Evolutionary conservation across 1,139 yeast species (phyloP).

Genomic region (Petasospora fabianii): DNA sequence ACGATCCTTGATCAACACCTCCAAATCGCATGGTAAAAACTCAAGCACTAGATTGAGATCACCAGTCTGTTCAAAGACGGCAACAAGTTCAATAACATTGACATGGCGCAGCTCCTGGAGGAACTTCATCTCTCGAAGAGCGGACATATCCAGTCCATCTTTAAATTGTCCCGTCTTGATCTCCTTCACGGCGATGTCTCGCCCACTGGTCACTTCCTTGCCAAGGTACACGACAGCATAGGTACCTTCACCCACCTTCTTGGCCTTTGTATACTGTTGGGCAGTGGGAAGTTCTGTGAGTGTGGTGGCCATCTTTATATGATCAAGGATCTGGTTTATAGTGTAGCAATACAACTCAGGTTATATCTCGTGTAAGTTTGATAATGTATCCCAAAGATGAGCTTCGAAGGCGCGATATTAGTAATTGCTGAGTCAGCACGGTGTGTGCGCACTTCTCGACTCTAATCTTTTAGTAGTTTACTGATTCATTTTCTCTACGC

Average conservation of each 20-base stretch:
- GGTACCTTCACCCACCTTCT: conserved; percentile 97
- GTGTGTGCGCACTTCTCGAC: too few species aligned
- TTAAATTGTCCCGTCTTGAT: conserved; percentile 92
- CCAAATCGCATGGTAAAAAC: conserved; percentile 87
- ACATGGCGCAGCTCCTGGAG: conserved; percentile 80
- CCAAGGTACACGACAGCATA: conserved; percentile 96
- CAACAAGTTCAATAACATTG: conserved; percentile 83
- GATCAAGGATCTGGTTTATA: too few species aligned
- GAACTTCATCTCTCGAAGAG: conserved; percentile 90
- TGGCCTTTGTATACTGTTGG: conserved; percentile 25
- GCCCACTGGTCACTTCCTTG: conserved; percentile 48
- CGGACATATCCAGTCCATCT: conserved; percentile 97
- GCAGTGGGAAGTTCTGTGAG: background rate
- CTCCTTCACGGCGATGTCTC: conserved; percentile 87
- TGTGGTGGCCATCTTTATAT: background rate
- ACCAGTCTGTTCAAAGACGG: conserved; percentile 70
- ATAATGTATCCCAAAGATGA: too few species aligned
- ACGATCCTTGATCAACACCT: conserved; percentile 81
- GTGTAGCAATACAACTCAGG: too few species aligned
- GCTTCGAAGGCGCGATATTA: too few species aligned
- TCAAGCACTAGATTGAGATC: conserved; percentile 86
- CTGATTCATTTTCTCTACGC: too few species aligned
- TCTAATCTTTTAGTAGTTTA: too few species aligned
- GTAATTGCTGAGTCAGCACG: too few species aligned
- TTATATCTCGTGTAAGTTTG: too few species aligned